Evolutionary conservation across 805 yeast species (phyloP), one percentile per base, ranked within the genome.

Genomic region (Candida methanosorbosa): DNA sequence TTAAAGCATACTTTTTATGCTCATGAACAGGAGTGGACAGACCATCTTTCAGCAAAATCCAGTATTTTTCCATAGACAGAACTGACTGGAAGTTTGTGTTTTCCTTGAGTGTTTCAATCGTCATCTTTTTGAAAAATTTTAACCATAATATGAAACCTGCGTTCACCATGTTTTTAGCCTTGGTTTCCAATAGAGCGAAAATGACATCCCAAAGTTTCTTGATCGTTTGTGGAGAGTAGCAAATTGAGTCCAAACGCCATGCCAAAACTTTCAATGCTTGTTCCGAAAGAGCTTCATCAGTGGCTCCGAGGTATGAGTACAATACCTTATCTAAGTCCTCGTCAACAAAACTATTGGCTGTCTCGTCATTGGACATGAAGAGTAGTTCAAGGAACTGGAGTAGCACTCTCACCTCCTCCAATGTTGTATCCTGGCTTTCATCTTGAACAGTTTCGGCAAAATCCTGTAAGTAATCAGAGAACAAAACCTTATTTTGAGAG

Each of bases 1-100:
- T 76, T 19, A 85, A 56, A 11, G 79, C 65, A 48, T 74, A 74
- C 50, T 85, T 86, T 33, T 83, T 68, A 37, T 69, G 75, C 38
- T 84, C 94, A 47, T 81, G 87, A 1, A 69, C 58, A 2, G 54
- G 46, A 36, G 75, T 66, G 13, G 68, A 64, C 27, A 84, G 55
- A 2, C 84, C 81, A 18, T 44, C 42, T 46, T 81, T 84, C 16
- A 84, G 50, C 12, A 49, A 46, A 4, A 39, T 32, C 92, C 94
- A 84, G 43, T 77, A 80, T 1, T 45, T 41, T 2, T 57, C 56
- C 7, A 38, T 24, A 18, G 44, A 40, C 1, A 67, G 26, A 3
- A 58, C 32, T 12, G 28, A 21, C 34, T 66, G 70, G 30, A 56
- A 63, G 6, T 41, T 18, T 24, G 42, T 38, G 15, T 19, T 30